phyloP scores from a whole-genome alignment of 306 rosid genomes.

The Prinsepia uniflora region DNA sequence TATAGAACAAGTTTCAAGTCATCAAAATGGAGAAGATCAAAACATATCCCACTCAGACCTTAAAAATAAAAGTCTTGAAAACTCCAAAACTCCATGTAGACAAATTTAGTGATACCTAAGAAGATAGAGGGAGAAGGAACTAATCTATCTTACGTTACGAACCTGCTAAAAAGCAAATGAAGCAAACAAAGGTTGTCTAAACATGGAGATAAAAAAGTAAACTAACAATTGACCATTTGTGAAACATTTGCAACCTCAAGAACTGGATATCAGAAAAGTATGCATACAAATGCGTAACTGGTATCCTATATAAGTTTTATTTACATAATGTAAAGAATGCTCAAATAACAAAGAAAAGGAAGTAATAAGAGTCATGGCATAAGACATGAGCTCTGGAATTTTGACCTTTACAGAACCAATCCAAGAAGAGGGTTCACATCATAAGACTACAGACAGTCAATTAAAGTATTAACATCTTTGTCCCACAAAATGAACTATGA shows the following conservation, averaged over 20 bases:
- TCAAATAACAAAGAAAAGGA: neutral
- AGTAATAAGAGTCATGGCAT: neutral
- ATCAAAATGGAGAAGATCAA: constrained; percentile 8
- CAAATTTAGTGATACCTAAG: neutral
- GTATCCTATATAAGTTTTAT: neutral
- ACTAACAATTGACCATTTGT: neutral
- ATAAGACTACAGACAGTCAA: neutral
- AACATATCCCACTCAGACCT: neutral
- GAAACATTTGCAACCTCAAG: neutral
- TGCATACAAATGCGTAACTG: neutral
- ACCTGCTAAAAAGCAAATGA: neutral
- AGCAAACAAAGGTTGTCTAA: neutral
- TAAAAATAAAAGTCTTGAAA: neutral
- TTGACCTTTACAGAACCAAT: neutral
- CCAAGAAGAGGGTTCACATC: neutral
- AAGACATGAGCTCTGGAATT: neutral
- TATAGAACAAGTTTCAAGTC: constrained; percentile 3
- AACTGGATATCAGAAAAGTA: neutral
- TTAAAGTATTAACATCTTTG: neutral
- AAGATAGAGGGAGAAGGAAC: neutral
- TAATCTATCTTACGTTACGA: neutral
- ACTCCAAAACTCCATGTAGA: neutral
- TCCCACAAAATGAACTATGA: constrained; percentile 1
- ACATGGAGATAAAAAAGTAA: neutral
- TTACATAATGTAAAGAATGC: neutral